phyloP scores from a whole-genome alignment of 2,329 filamentous ascomycete species.

The Talaromyces sp. region DNA sequence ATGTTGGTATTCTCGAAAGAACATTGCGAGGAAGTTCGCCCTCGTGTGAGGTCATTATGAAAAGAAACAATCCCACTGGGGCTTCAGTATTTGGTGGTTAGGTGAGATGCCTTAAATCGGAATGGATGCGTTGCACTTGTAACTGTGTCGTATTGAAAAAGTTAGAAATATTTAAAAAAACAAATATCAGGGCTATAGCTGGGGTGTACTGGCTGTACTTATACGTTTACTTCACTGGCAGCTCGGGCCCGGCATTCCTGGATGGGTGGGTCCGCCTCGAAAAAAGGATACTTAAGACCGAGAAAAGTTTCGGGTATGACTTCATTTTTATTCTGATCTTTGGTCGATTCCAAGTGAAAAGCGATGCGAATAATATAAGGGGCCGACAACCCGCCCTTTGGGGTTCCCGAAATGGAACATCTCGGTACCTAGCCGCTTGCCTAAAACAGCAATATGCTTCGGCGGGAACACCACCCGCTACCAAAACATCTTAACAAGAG shows the following conservation, averaged over 20 bases:
- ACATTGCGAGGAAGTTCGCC: background rate
- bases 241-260: background rate
- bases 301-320: background rate
- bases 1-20: constrained; percentile 2
- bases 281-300: background rate
- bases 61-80: background rate
- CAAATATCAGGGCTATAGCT: background rate
- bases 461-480: background rate
- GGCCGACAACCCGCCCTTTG: background rate
- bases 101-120: background rate
- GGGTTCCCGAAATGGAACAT: background rate
- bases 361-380: background rate
- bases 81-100: background rate
- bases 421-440: background rate
- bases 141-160: background rate
- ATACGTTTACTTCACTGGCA: background rate
- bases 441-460: constrained; percentile 12
- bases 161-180: background rate
- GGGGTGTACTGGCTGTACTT: background rate
- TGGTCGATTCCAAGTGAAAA: background rate
- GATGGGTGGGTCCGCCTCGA: background rate
- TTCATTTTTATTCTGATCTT: background rate
- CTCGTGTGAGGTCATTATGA: constrained; percentile 4
- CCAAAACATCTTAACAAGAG: background rate
- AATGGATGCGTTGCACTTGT: too few relatives aligned